Conservation (phyloP, 495 filamentous ascomycete species). For the Penicillium turbatum region DNA sequence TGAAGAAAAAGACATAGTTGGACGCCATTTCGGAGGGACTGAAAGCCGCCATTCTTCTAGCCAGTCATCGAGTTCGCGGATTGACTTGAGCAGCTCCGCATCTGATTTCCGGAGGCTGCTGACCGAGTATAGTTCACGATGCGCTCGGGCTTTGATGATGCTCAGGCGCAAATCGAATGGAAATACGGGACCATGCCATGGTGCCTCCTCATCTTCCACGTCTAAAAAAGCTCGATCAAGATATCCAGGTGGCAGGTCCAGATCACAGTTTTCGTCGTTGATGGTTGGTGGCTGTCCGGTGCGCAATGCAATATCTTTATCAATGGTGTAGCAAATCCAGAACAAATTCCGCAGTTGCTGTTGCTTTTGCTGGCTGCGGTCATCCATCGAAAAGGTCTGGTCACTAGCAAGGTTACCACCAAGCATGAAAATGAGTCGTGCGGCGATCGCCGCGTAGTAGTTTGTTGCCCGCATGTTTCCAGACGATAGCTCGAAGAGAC, state of each 20-base stretch:
- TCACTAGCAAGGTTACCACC: constrained; percentile 34
- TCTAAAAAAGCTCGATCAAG: constrained; percentile 30
- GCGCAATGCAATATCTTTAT: constrained; percentile 48
- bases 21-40: constrained; percentile 39
- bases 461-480: constrained; percentile 44
- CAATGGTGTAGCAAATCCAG: constrained; percentile 50
- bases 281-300: constrained; percentile 51
- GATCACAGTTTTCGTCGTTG: constrained; percentile 50
- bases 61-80: constrained; percentile 50
- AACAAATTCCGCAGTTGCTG: constrained; percentile 46
- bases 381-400: neutral
- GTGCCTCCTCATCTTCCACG: constrained; percentile 20
- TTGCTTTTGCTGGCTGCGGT: constrained; percentile 16
- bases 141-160: constrained; percentile 48
- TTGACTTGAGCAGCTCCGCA: constrained; percentile 48
- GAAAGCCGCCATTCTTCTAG: constrained; percentile 49
- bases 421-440: constrained; percentile 45
- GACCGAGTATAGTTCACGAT: constrained; percentile 46
- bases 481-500: constrained; percentile 39
- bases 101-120: constrained; percentile 45
- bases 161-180: constrained; percentile 47
- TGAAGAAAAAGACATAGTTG: constrained; percentile 39
- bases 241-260: constrained; percentile 47
- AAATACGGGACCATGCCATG: constrained; percentile 33
- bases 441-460: constrained; percentile 40